phyloP scores from a whole-genome alignment of 2,329 filamentous ascomycete species.

The Sarocladium oryzae region DNA sequence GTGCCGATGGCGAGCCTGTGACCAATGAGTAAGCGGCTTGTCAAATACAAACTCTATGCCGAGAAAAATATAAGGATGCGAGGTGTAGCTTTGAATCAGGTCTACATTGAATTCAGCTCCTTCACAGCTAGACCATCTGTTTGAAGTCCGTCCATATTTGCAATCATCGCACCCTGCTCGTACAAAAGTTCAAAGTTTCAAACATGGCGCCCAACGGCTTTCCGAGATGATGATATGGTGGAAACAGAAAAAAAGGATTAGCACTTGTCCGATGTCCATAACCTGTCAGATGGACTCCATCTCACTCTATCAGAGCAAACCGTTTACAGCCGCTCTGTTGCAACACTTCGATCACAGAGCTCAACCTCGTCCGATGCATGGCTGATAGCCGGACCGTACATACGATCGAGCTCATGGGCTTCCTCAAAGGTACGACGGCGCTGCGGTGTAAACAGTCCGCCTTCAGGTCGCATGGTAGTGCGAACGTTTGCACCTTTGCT shows the following conservation, averaged over 20 bases:
- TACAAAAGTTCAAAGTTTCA: neutral
- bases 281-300: neutral
- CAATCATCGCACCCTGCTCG: neutral
- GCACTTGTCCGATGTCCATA: neutral
- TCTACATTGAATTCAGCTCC: neutral
- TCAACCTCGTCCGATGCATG: conserved; percentile 1
- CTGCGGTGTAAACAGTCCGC: conserved; percentile 15
- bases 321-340: neutral
- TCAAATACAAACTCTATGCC: neutral
- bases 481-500: conserved; percentile 10
- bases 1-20: conserved; percentile 44
- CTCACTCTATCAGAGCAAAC: neutral
- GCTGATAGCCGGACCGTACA: neutral
- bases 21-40: conserved; percentile 16
- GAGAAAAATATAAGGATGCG: no score
- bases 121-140: neutral
- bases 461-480: conserved; percentile 20
- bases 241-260: neutral
- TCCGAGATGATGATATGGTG: neutral
- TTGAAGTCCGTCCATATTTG: neutral
- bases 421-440: conserved; percentile 18
- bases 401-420: neutral
- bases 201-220: neutral
- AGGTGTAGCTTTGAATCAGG: neutral
- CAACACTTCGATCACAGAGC: neutral